Evolutionary conservation across 768 basidiomycete genomes (phyloP).

Genomic region (Termitomyces sp.): DNA sequence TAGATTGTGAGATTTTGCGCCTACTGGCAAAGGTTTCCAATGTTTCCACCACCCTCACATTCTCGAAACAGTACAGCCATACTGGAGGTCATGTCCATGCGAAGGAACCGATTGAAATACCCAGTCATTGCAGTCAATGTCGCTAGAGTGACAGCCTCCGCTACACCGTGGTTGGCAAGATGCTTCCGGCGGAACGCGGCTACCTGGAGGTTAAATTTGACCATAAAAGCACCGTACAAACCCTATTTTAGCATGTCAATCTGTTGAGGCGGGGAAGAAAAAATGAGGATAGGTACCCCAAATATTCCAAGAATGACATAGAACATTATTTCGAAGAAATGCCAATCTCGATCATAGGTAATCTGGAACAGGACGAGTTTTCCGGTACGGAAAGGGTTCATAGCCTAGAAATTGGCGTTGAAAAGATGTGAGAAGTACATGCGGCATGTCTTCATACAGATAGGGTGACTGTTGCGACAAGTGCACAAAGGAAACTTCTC

Average conservation of each 20-base stretch:
- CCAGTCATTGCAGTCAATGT: slow-evolving; percentile 86
- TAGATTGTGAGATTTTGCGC: slow-evolving; percentile 23
- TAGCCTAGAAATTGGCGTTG: slow-evolving; percentile 48
- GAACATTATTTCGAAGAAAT: slow-evolving; percentile 97
- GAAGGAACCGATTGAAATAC: slow-evolving; percentile 90
- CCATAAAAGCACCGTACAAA: slow-evolving; percentile 92
- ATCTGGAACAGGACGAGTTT: slow-evolving; percentile 98
- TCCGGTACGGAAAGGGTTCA: slow-evolving; percentile 98
- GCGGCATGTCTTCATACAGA: slow-evolving; percentile 56
- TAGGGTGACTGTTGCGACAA: slow-evolving; percentile 93
- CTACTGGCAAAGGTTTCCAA: slow-evolving; percentile 89
- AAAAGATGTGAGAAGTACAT: neutral
- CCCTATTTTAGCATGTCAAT: slow-evolving; percentile 49
- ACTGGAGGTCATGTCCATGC: slow-evolving; percentile 97
- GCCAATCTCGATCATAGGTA: slow-evolving; percentile 97
- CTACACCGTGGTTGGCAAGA: slow-evolving; percentile 74
- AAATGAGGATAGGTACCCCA: slow-evolving; percentile 53
- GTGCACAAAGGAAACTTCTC: slow-evolving; percentile 94
- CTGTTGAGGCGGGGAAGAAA: slow-evolving; percentile 4
- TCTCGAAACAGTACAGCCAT: slow-evolving; percentile 94
- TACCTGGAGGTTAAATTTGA: slow-evolving; percentile 95
- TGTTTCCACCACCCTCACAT: slow-evolving; percentile 91
- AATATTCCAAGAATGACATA: slow-evolving; percentile 95
- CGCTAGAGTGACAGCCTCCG: slow-evolving; percentile 86
- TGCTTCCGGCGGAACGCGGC: slow-evolving; percentile 93